Evolutionary conservation across 768 basidiomycete genomes (phyloP).

Genomic region (Strobilomyces echinocephalus): DNA sequence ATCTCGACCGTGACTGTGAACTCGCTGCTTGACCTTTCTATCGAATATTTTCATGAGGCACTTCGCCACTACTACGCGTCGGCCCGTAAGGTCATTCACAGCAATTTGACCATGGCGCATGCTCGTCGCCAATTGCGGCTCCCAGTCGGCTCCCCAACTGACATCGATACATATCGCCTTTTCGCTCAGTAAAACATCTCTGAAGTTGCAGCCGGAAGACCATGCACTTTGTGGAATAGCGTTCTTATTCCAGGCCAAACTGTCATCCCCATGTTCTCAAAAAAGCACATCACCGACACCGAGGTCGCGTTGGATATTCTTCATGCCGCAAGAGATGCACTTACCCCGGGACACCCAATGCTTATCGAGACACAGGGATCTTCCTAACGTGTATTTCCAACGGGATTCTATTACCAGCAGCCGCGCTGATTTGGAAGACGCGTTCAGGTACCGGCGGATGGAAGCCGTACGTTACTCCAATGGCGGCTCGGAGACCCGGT

Average conservation of each 20-base stretch:
- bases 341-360: constrained; percentile 5
- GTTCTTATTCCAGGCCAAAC: constrained; percentile 19
- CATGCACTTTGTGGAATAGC: constrained; percentile 14
- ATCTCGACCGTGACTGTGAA: not conserved
- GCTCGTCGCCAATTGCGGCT: constrained; percentile 3
- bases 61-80: constrained; percentile 12
- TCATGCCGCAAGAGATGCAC: constrained; percentile 7
- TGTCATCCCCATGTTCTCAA: constrained; percentile 10
- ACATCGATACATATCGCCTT: constrained; percentile 25
- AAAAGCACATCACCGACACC: constrained; percentile 5
- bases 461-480: constrained; percentile 14
- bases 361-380: constrained; percentile 8
- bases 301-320: constrained; percentile 19
- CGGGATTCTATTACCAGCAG: constrained; percentile 10
- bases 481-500: constrained; percentile 15
- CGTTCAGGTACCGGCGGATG: constrained; percentile 16
- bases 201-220: constrained; percentile 10
- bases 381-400: constrained; percentile 8
- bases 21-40: constrained; percentile 9
- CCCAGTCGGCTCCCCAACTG: constrained; percentile 2
- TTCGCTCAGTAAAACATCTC: constrained; percentile 7
- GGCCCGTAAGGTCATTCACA: constrained; percentile 6
- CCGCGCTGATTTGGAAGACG: constrained; percentile 20
- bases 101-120: constrained; percentile 8
- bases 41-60: constrained; percentile 18